Evolutionary conservation across 2,329 filamentous ascomycete genomes (phyloP), one percentile per base, ranked within the genome.

Genomic region (Colletotrichum sp.): DNA sequence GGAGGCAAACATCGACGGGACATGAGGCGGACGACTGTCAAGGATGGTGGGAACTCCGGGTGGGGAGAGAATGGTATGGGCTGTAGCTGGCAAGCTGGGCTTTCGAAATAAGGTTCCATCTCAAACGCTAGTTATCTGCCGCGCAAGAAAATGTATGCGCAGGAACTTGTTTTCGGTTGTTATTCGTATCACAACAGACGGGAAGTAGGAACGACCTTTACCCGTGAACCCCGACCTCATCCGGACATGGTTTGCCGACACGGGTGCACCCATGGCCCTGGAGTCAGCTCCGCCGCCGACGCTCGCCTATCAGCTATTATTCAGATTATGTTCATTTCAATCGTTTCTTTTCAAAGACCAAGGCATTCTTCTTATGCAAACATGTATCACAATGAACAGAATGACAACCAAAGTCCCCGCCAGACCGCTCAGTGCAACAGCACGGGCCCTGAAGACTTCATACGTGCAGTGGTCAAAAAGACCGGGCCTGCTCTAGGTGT

Each of bases 241-340:
- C 10, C 43, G 43, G 43, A 48, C 43, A 3, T 48, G 6, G n/a
- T 48, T 48, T 48, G 43, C 43, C 43, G 43, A 12, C n/a, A 7
- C 43, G n/a, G n/a, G 12, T 48, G 43, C 10, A 12, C n/a, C n/a
- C 6, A 7, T n/a, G n/a, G 5, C n/a, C 0, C 12, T 13, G 6
- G 2, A 48, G 6, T 48, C 2, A 21, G n/a, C 10, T 7, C 4
- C n/a, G 10, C 43, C 0, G n/a, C n/a, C 10, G n/a, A 48, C 6
- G 0, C 43, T 48, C 43, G n/a, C n/a, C 6, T 13, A 0, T 21
- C 10, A 13, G n/a, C 6, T 48, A 1, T 21, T 13, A 13, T 48
- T 7, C 13, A 48, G 43, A 48, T 13, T 21, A 1, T 48, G 9
- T 48, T 6, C 43, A 48, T 48, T 48, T 48, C 4, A 9, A 48